Evolutionary conservation across 2,329 filamentous ascomycete species (phyloP), one percentile per base, ranked within the genome.

Genomic region (Hirsutella thompsonii): DNA sequence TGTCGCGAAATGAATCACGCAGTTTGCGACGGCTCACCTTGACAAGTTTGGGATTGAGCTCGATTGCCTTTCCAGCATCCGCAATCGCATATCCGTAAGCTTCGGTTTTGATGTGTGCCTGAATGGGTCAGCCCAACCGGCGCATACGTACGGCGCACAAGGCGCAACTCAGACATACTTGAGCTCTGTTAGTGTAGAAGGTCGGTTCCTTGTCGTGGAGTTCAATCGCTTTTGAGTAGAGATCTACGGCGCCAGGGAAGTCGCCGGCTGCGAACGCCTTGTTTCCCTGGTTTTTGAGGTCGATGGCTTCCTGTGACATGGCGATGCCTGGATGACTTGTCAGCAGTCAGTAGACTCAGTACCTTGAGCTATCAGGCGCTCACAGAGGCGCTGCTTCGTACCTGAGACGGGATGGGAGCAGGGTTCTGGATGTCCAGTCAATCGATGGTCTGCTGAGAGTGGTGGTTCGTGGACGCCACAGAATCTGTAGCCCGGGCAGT

Each of bases 71-170:
- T 40, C 83, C 85, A 26, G 90, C 87, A 64, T 98, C 92, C 40
- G 80, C 72, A 52, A 96, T 83, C 20, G 92, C 89, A 66, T 90
- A 94, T 32, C 92, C 92, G 58, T 89, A 96, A 18, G 90, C 79
- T 63, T 98, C 92, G 32, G 90, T 81, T 67, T 95, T 96, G 62
- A 98, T 90, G 60, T 98, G 75, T 48, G 86, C 86, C 87, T 94
- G 30, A 18, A 44, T 13, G 42, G n/a, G 33, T 20, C 21, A 34
- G 57, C 74, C 23, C 46, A 72, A 69, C 68, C n/a, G 9, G 32
- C 32, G 9, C 64, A 70, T n/a, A n/a, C n/a, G n/a, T n/a, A n/a
- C 61, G 59, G 62, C 62, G 67, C 55, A 56, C n/a, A 21, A 20
- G 20, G 4, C n/a, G 14, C 20, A 16, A 21, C 20, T 8, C 32